These are phyloP conservation scores for Apiotrichum mycotoxinovorans DNA, from an alignment of 1,284 basidiomycete species.

Conservation along the genomic window DNA sequence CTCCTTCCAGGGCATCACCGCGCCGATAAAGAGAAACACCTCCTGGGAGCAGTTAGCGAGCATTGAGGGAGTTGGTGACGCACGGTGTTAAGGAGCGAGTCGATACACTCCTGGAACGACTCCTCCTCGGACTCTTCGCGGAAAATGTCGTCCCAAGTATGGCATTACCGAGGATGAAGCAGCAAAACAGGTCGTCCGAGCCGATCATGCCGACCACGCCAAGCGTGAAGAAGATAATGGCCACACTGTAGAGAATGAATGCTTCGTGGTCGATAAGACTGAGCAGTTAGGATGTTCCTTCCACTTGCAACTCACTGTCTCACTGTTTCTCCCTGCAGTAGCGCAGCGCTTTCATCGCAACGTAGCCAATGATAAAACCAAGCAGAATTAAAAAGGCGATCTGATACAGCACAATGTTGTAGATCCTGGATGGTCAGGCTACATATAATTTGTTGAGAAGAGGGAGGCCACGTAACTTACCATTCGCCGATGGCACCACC, in stretches of 20 bases:
- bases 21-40: constrained; percentile 79
- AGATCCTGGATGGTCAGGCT: too few species aligned
- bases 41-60: constrained; percentile 26
- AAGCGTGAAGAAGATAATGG: constrained; percentile 61
- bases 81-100: constrained; percentile 53
- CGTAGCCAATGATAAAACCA: constrained; percentile 71
- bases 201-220: constrained; percentile 80
- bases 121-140: constrained; percentile 54
- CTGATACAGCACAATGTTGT: constrained; percentile 47
- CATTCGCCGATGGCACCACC: constrained; percentile 60
- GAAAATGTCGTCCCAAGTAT: constrained; percentile 53
- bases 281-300: constrained; percentile 73
- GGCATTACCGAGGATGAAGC: constrained; percentile 45
- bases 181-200: constrained; percentile 77
- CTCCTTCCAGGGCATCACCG: constrained; percentile 73
- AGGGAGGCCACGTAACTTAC: constrained; percentile 53
- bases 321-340: constrained; percentile 37
- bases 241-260: constrained; percentile 47
- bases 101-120: constrained; percentile 57
- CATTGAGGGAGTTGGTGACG: too few species aligned
- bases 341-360: constrained; percentile 38
- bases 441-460: too few species aligned
- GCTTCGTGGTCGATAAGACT: constrained; percentile 49
- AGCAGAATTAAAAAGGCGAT: constrained; percentile 70
- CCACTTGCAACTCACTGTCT: constrained; percentile 72